Evolutionary conservation across 1,284 basidiomycete genomes (phyloP), one percentile per base, ranked within the genome.

Genomic region (Leccinum ponderosum): DNA sequence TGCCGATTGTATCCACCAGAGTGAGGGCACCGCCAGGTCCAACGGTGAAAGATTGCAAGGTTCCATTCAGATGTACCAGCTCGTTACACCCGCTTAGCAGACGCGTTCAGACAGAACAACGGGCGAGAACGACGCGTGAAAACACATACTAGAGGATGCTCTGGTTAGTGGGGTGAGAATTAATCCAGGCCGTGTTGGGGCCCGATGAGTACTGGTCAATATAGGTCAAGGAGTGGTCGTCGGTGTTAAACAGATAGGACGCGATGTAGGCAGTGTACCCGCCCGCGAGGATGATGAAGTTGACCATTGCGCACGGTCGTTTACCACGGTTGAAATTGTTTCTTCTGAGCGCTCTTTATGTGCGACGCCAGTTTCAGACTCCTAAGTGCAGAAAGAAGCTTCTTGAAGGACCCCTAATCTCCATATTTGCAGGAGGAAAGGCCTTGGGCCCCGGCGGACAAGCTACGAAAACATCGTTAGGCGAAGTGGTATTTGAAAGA

Each of bases 91-190:
- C 82, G 69, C 87, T 89, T 29, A 29, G 27, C 0, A 55, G 4
- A 53, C 3, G 9, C n/a, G 22, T 22, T 58, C 25, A 51, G 52
- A 50, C 57, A 22, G 17, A 56, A 44, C 17, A 37, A 37, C 2
- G 76, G 9, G 14, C n/a, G 48, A 50, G 48, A 25, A 15, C 4
- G 12, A 31, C 4, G 9, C 7, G 9, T 12, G 9, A 27, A 29
- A 52, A 31, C n/a, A 72, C 76, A 17, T 62, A 87, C 87, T 89
- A 89, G 50, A 90, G 76, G 33, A 84, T 77, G 59, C 74, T 80
- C 14, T 72, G 69, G 63, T 83, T 78, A 42, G 73, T 69, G 1
- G 76, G 77, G 60, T 81, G 77, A 25, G 72, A 76, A 2, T 71
- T 76, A 50, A 84, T 80, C 82, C 83, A 83, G 2, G 81, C 79